These are phyloP conservation scores for Schizonepeta tenuifolia DNA, from an alignment of 257 asterid species.

Conservation along the genomic window DNA sequence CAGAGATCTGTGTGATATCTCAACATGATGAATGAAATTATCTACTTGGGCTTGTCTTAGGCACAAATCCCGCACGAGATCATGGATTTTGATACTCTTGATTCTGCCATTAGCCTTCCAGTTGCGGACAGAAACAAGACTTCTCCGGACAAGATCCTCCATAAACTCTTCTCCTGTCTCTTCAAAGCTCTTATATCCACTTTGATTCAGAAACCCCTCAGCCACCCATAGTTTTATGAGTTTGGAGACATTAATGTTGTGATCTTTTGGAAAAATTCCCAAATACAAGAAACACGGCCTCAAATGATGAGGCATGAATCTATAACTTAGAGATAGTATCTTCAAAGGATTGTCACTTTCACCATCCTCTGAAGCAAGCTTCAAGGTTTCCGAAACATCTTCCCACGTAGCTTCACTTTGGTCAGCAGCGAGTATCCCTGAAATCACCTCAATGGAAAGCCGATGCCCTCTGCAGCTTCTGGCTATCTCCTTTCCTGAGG, in stretches of 20 bases:
- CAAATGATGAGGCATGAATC: conserved; percentile 26
- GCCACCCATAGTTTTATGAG: conserved; percentile 13
- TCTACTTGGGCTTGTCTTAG: background rate
- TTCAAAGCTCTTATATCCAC: conserved; percentile 3
- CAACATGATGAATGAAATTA: background rate
- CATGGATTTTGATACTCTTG: background rate
- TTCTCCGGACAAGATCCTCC: conserved; percentile 7
- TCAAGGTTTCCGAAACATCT: too few relatives aligned
- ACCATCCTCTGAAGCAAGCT: background rate
- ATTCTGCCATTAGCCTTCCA: background rate
- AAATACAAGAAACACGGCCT: conserved; percentile 20
- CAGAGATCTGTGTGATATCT: too few relatives aligned
- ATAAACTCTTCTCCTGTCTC: background rate
- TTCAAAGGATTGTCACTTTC: background rate
- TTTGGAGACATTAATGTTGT: background rate
- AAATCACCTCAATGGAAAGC: too few relatives aligned
- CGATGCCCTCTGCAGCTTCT: too few relatives aligned
- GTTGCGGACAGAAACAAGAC: background rate
- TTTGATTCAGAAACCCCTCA: conserved; percentile 2
- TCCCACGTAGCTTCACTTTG: too few relatives aligned
- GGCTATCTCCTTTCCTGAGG: too few relatives aligned
- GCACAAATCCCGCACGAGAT: background rate
- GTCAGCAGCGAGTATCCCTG: too few relatives aligned
- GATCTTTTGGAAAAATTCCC: background rate
- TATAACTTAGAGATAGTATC: background rate